Base-by-base conservation (phyloP, 352 stramenopile genomes). In the Aphanomyces astaci region DNA sequence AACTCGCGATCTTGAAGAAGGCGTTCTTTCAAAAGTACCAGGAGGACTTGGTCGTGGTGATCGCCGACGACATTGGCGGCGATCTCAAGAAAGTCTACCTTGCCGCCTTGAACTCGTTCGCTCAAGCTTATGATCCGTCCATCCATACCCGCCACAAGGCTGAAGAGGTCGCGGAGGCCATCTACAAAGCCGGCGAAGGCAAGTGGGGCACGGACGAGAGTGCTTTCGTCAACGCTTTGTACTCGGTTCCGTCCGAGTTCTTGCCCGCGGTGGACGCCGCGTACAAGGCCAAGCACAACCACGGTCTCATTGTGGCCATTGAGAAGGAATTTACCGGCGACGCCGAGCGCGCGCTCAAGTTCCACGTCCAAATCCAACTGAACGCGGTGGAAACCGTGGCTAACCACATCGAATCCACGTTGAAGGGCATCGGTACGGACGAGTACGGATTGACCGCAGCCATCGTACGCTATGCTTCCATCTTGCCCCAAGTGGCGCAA, bases 21-120 rank as follows among this genome's bases (percentile, higher is more conserved):
- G 87, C 80, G 54, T 90, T 87, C 72, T 88, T 84, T 63, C 79
- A 88, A 59, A 83, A 85, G 71, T 89, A 84, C 71, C 85, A 87
- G 63, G 74, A 87, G 65, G 84, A 92, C 59, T 72, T 90, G 62
- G 77, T 74, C 19, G 82, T 81, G 66, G 71, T 84, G 27, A 81
- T 90, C 76, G 71, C 77, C 51, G 81, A 78, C 22, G 81, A 89
- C 64, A 73, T 89, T 9, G 79, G 76, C 43, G 84, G 84, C 24
- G 82, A 92, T 74, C 86, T 87, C 68, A 80, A 77, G 66, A 84
- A 83, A 60, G 74, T 89, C 48, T 80, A 88, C 49, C 73, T 88
- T 30, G 57, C 85, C 46, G 74, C 80, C 7, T 72, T 92, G 22
- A 76, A 88, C 69, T 76, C 79, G 15, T 70, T 72, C 3, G 72